Conservation (phyloP, 116 monocot species). For the Trichopus zeylanicus region DNA sequence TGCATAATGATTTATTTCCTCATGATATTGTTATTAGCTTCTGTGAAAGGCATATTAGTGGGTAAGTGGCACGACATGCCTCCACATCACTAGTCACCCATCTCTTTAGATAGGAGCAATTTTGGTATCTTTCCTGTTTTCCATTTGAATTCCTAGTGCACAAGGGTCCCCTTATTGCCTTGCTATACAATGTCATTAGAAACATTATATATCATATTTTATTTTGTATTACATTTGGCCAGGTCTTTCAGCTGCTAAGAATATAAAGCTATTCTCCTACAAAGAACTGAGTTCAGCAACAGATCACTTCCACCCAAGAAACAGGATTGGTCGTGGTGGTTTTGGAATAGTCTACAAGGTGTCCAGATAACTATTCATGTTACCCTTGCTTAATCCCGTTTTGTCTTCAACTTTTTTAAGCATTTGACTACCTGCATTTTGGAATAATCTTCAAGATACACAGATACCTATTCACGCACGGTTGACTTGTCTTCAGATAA, state of each 20-base stretch:
- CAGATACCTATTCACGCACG: no score
- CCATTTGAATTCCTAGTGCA: no score
- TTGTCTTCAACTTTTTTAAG: background rate
- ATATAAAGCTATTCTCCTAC: slow-evolving; percentile 46
- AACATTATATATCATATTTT: background rate
- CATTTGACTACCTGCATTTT: slow-evolving; percentile 4
- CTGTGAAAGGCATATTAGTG: no score
- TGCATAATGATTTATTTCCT: no score
- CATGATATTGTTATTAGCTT: no score
- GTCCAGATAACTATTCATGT: background rate
- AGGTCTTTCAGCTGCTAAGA: slow-evolving; percentile 37
- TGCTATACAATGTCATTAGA: background rate
- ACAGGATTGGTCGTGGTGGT: slow-evolving; percentile 56
- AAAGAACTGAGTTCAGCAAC: slow-evolving; percentile 47
- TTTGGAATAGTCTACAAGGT: slow-evolving; percentile 74
- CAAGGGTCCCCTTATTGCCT: background rate
- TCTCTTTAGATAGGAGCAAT: no score
- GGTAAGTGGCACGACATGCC: no score
- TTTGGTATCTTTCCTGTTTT: no score
- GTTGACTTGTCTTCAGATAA: no score
- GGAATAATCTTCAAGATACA: slow-evolving; percentile 53
- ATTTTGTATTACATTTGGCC: background rate
- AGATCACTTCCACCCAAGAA: slow-evolving; percentile 32
- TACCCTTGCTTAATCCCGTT: background rate
- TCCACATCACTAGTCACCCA: no score